Evolutionary conservation across 176 grass and related monocot species (phyloP).

Genomic region (Lolium multiflorum): DNA sequence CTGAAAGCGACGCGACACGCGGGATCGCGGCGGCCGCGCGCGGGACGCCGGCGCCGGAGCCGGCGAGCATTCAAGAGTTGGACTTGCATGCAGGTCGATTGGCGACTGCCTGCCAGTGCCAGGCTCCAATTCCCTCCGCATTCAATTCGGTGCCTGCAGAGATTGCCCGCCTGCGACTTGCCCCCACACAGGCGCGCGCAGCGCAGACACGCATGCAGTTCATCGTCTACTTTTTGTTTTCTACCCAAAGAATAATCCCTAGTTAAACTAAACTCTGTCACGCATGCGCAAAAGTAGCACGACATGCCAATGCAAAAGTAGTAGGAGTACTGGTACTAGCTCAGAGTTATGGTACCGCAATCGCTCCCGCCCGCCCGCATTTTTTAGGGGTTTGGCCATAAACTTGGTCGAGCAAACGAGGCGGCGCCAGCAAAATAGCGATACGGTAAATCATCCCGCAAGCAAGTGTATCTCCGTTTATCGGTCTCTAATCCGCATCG

Average conservation of each 20-base stretch:
- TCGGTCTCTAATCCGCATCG: too few relatives aligned
- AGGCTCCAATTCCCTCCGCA: conserved; percentile 16
- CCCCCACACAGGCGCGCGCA: too few relatives aligned
- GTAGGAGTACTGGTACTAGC: neutral
- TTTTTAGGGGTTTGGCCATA: too few relatives aligned
- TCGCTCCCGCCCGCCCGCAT: too few relatives aligned
- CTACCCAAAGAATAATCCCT: neutral
- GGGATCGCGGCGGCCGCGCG: neutral
- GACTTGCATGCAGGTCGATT: neutral
- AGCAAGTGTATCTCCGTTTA: too few relatives aligned
- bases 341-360: too few relatives aligned
- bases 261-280: neutral
- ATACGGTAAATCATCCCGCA: too few relatives aligned
- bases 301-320: neutral
- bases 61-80: neutral
- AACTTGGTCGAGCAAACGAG: too few relatives aligned
- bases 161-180: neutral
- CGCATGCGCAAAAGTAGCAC: neutral
- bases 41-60: conserved; percentile 1
- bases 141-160: neutral
- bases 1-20: conserved; percentile 43
- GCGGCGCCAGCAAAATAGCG: too few relatives aligned
- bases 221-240: neutral
- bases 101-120: neutral
- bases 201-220: conserved; percentile 24